Evolutionary conservation across 1,284 basidiomycete genomes (phyloP).

Genomic region (Cryptococcus sp.): DNA sequence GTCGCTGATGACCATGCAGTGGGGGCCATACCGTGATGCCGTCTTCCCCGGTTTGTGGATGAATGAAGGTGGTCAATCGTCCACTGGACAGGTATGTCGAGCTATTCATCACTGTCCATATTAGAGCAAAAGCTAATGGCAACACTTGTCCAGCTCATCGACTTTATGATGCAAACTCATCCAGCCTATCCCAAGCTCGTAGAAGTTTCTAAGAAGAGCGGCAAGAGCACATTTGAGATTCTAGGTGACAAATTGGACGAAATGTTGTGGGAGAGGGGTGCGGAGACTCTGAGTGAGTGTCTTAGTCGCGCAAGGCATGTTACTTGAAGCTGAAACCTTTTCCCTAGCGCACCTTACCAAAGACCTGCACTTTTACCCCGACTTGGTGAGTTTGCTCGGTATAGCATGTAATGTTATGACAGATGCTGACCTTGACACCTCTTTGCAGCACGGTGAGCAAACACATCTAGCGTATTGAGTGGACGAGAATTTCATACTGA

Average conservation of each 20-base stretch:
- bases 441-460: slow-evolving; percentile 6
- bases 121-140: neutral
- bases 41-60: slow-evolving; percentile 97
- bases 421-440: slow-evolving; percentile 1
- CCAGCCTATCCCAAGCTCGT: slow-evolving; percentile 74
- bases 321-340: slow-evolving; percentile 4
- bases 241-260: slow-evolving; percentile 74
- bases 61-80: slow-evolving; percentile 98
- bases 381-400: slow-evolving; percentile 60
- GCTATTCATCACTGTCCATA: too few relatives aligned
- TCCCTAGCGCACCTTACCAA: slow-evolving; percentile 73
- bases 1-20: slow-evolving; percentile 49
- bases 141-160: slow-evolving; percentile 66
- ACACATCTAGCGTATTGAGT: neutral
- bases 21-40: slow-evolving; percentile 86
- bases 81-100: slow-evolving; percentile 79
- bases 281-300: slow-evolving; percentile 61
- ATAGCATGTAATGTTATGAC: neutral
- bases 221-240: slow-evolving; percentile 58
- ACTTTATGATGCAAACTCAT: slow-evolving; percentile 92
- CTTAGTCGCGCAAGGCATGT: neutral
- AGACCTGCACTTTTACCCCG: slow-evolving; percentile 91
- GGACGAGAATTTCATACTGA: too few relatives aligned
- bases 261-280: slow-evolving; percentile 62
- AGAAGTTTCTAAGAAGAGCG: slow-evolving; percentile 57